Conservation (phyloP, 2,329 filamentous ascomycete species). For the Pestalotiopsis sp. region DNA sequence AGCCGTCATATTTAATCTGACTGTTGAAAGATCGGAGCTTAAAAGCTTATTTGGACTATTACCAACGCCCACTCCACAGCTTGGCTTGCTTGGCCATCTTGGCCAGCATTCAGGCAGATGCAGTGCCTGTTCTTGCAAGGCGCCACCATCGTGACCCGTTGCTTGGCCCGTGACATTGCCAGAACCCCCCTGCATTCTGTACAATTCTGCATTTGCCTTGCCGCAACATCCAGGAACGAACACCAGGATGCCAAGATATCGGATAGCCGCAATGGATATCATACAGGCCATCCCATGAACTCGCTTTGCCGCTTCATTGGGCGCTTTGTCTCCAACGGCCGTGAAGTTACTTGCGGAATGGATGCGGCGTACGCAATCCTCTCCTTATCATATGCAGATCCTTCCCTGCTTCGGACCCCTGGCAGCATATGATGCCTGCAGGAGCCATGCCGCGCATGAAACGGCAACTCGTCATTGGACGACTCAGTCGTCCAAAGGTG, state of each 20-base stretch:
- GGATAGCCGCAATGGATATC: neutral
- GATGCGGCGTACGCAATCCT: neutral
- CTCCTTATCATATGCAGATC: constrained; percentile 6
- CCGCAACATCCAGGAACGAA: neutral
- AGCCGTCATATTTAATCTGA: neutral
- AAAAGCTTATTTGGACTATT: constrained; percentile 8
- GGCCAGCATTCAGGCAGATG: neutral
- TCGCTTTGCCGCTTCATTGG: neutral
- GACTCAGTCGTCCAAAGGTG: neutral
- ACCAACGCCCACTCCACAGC: neutral
- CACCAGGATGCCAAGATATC: neutral
- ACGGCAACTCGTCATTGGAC: neutral
- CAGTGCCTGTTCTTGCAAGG: neutral
- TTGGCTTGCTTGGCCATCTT: constrained; percentile 7
- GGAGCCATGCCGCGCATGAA: neutral
- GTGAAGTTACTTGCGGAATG: constrained; percentile 1
- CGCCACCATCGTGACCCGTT: neutral
- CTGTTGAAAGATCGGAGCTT: neutral
- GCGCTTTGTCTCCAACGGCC: neutral
- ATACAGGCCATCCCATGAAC: neutral
- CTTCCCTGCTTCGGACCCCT: neutral
- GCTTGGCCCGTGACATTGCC: neutral
- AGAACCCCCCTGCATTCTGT: neutral
- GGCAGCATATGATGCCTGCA: neutral
- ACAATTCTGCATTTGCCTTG: neutral